These are phyloP conservation scores for Backusella psychrophila DNA, from an alignment of 192 early-diverging fungal species.

Conservation along the genomic window DNA sequence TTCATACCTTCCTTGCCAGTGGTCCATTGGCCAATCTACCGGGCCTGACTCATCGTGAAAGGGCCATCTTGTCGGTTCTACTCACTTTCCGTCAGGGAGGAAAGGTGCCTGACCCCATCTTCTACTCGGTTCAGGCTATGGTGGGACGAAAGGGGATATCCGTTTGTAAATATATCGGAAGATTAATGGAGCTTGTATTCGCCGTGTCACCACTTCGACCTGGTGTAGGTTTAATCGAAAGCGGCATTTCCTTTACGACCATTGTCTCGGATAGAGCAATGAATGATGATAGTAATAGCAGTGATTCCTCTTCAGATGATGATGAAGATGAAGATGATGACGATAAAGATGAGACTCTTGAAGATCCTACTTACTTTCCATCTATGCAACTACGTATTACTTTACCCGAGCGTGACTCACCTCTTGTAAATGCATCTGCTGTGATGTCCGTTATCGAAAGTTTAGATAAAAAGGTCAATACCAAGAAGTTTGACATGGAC, in stretches of 20 bases:
- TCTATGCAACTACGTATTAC: not conserved
- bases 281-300: not conserved
- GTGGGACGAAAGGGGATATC: conserved; percentile 35
- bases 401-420: not conserved
- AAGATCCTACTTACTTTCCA: conserved; percentile 1
- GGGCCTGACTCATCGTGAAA: conserved; percentile 48
- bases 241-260: conserved; percentile 10
- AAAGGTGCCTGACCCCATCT: conserved; percentile 43
- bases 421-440: conserved; percentile 12
- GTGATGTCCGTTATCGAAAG: conserved; percentile 18
- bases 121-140: conserved; percentile 37
- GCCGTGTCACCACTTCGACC: conserved; percentile 30
- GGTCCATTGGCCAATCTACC: conserved; percentile 49
- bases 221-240: conserved; percentile 15
- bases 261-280: not conserved
- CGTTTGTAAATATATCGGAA: conserved; percentile 46
- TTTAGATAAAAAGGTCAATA: conserved; percentile 14
- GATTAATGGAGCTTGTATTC: conserved; percentile 28
- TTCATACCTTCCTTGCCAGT: conserved; percentile 46
- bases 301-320: not conserved
- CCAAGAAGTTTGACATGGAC: conserved; percentile 14
- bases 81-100: conserved; percentile 47
- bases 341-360: not conserved
- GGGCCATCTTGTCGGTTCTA: conserved; percentile 48
- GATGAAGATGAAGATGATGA: not conserved